Evolutionary conservation across 1,284 basidiomycete species (phyloP), one percentile per base, ranked within the genome.

Genomic region (Sanghuangporus weigelae): DNA sequence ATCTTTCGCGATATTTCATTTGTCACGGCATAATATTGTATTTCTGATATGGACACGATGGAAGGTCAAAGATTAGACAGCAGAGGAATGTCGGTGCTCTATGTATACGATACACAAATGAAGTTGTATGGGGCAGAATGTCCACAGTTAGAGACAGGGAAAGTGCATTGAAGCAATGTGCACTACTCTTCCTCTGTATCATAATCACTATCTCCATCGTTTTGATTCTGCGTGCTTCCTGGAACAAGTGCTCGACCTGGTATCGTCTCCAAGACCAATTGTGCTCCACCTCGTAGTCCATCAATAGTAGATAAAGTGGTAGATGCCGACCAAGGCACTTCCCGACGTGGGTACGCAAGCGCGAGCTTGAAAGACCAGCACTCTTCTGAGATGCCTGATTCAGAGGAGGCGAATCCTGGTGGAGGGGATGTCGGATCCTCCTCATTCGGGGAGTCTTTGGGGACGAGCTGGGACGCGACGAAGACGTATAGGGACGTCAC

Each of bases 281-380:
- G 90, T 12, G 83, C 88, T 3, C 82, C 89, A 23, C 82, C 84
- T 66, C 77, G 79, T 57, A 93, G 73, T 12, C 77, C 81, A 2
- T 79, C 76, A 4, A 90, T 76, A 11, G 82, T 80, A 1, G 73
- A 77, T 7, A 93, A 73, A 51, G 69, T 74, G 54, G 70, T 69
- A n/a, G 69, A 74, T 0, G 74, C 59, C 26, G 71, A 68, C 83
- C 84, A 90, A 7, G 76, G 77, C 57, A 93, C 80, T 72, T 86
- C 84, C 57, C 78, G 76, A 59, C 90, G 77, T 3, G 92, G 92
- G 69, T 90, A 94, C 14, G 89, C 80, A 3, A 81, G 78, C 23
- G 83, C 83, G 44, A 94, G 77, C 63, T 78, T 80, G 78, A 94
- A 94, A 1, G 83, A 84, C 85, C 89, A 92, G 80, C 86, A 90